Percentiles rank a stretch among this genome's conserved stretches.
Conservation (phyloP, 768 basidiomycete genomes). For the Suillus occidentalis region DNA sequence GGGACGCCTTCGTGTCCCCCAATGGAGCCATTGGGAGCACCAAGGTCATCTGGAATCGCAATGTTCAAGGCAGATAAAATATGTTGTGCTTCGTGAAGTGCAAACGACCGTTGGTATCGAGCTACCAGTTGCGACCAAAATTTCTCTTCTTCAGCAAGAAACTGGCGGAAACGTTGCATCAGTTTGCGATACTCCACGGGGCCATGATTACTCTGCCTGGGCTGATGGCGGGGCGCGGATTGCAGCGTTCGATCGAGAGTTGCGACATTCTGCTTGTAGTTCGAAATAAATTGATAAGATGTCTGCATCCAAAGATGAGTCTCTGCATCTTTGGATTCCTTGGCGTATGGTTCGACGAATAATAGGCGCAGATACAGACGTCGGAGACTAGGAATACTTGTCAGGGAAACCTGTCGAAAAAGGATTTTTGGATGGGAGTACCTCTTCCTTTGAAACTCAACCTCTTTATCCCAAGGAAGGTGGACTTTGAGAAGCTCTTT, state of each 20-base stretch:
- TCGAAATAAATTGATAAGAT: slow-evolving; percentile 79
- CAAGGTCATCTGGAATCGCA: slow-evolving; percentile 38
- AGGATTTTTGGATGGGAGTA: slow-evolving; percentile 40
- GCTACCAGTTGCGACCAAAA: slow-evolving; percentile 85
- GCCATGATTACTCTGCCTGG: slow-evolving; percentile 46
- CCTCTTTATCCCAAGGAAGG: slow-evolving; percentile 81
- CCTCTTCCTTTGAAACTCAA: slow-evolving; percentile 87
- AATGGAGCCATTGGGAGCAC: slow-evolving; percentile 19
- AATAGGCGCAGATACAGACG: slow-evolving; percentile 69
- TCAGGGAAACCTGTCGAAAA: slow-evolving; percentile 10
- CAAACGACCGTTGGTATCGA: slow-evolving; percentile 72
- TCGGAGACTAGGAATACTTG: slow-evolving; percentile 52
- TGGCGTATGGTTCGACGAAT: slow-evolving; percentile 64
- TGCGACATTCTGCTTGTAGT: slow-evolving; percentile 76
- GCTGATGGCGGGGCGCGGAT: slow-evolving; percentile 38
- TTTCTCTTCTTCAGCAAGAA: slow-evolving; percentile 85
- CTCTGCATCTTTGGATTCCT: slow-evolving; percentile 77
- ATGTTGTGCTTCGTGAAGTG: slow-evolving; percentile 61
- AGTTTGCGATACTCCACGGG: slow-evolving; percentile 85
- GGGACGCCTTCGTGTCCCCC: slow-evolving; percentile 18
- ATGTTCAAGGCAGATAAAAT: slow-evolving; percentile 61
- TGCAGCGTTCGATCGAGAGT: slow-evolving; percentile 60
- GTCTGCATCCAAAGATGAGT: slow-evolving; percentile 93
- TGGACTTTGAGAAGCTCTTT: slow-evolving; percentile 74
- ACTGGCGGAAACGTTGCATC: slow-evolving; percentile 84